Evolutionary conservation across 1,284 basidiomycete genomes (phyloP).

Genomic region (Takashimella koratensis): DNA sequence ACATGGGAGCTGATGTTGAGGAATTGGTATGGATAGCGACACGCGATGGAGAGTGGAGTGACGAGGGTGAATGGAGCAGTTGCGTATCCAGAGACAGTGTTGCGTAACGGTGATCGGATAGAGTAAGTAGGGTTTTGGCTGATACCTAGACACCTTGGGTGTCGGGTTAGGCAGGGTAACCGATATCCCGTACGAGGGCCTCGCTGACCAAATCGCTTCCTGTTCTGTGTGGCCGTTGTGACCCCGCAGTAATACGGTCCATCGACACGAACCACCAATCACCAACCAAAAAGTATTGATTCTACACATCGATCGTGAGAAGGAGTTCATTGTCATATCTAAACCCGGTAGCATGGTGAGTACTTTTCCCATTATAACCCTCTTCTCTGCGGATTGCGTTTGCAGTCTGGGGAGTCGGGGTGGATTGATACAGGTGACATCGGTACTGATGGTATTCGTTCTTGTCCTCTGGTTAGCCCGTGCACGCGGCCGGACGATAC

Average conservation of each 20-base stretch:
- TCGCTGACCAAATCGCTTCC: too few species aligned
- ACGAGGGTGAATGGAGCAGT: constrained; percentile 86
- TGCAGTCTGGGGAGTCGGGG: too few species aligned
- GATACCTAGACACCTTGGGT: too few species aligned
- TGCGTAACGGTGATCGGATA: constrained; percentile 84
- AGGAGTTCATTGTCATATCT: constrained; percentile 84
- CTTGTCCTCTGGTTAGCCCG: too few species aligned
- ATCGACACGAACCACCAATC: constrained; percentile 94
- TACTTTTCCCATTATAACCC: constrained; percentile 25
- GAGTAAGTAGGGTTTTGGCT: constrained; percentile 64
- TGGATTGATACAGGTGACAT: too few species aligned
- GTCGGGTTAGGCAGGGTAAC: too few species aligned
- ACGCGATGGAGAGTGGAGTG: constrained; percentile 88
- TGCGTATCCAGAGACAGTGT: constrained; percentile 72
- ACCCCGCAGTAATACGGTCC: constrained; percentile 73
- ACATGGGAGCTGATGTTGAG: too few species aligned
- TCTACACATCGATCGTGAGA: constrained; percentile 68
- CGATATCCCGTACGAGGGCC: too few species aligned
- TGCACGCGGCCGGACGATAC: constrained; percentile 85
- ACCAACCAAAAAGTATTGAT: constrained; percentile 81
- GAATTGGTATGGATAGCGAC: constrained; percentile 56
- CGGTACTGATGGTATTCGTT: too few species aligned
- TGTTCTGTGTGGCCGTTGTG: too few species aligned
- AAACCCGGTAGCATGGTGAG: constrained; percentile 90
- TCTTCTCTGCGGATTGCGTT: too few species aligned